Conservation (phyloP, 148 eudicot species). For the Amaranthus hypochondriacus region DNA sequence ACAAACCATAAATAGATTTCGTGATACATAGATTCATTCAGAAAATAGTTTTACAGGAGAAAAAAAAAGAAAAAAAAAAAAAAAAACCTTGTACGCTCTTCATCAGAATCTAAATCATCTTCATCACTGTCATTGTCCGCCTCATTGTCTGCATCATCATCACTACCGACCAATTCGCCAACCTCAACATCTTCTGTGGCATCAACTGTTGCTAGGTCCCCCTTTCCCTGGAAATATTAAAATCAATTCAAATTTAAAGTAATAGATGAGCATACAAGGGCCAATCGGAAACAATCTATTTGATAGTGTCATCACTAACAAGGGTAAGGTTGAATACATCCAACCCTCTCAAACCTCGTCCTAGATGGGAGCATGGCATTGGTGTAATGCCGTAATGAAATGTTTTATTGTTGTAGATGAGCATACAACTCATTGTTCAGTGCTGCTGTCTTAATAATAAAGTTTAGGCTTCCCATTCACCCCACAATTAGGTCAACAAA, state of each 20-base stretch:
- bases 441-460: neutral
- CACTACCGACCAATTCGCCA: constrained; percentile 43
- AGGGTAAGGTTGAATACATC: too few species aligned
- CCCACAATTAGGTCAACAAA: neutral
- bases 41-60: neutral
- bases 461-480: neutral
- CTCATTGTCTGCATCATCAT: constrained; percentile 39
- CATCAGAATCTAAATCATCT: constrained; percentile 79
- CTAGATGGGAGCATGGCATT: too few species aligned
- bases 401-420: neutral
- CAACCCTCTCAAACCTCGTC: too few species aligned
- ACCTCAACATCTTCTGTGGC: constrained; percentile 60
- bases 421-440: neutral
- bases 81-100: constrained; percentile 60
- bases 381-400: too few species aligned
- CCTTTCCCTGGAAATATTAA: constrained; percentile 51
- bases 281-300: too few species aligned
- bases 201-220: constrained; percentile 72
- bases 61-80: neutral
- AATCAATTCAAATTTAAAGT: neutral
- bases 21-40: constrained; percentile 1
- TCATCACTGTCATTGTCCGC: constrained; percentile 29
- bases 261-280: neutral
- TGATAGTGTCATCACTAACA: too few species aligned
- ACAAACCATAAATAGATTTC: neutral